These are phyloP conservation scores for Mallotus japonicus DNA, from an alignment of 441 rosid genomes.

Conservation along the genomic window DNA sequence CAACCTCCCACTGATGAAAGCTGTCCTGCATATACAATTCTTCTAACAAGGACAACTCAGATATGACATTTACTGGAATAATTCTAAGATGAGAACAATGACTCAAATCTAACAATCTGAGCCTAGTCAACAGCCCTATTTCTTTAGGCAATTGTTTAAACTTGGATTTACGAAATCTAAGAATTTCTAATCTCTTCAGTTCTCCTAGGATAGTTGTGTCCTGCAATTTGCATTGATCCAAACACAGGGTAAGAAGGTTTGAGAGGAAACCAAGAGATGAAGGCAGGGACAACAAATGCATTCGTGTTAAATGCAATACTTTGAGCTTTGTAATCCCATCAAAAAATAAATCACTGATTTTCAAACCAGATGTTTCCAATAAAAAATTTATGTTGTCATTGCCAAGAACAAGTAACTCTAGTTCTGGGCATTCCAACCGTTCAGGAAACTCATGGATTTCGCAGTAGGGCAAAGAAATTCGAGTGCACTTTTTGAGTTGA, in stretches of 20 bases:
- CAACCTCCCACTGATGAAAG: constrained; percentile 20
- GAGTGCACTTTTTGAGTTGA: not conserved
- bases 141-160: constrained; percentile 22
- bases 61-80: constrained; percentile 22
- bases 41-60: constrained; percentile 26
- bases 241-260: constrained; percentile 22
- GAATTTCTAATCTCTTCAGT: constrained; percentile 31
- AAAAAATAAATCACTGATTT: constrained; percentile 20
- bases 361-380: not conserved
- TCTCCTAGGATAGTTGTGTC: constrained; percentile 25
- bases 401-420: not conserved
- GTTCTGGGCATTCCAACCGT: constrained; percentile 12
- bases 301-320: constrained; percentile 7
- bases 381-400: too few species aligned
- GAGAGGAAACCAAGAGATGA: constrained; percentile 5
- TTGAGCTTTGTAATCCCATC: constrained; percentile 3
- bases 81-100: not conserved
- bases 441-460: constrained; percentile 13
- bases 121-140: constrained; percentile 24
- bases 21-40: constrained; percentile 15
- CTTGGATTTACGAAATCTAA: constrained; percentile 24
- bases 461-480: not conserved
- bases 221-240: constrained; percentile 11
- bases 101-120: constrained; percentile 29
- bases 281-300: constrained; percentile 14